phyloP scores from a whole-genome alignment of 75 land plant species.

The Isoetes taiwanensis region DNA sequence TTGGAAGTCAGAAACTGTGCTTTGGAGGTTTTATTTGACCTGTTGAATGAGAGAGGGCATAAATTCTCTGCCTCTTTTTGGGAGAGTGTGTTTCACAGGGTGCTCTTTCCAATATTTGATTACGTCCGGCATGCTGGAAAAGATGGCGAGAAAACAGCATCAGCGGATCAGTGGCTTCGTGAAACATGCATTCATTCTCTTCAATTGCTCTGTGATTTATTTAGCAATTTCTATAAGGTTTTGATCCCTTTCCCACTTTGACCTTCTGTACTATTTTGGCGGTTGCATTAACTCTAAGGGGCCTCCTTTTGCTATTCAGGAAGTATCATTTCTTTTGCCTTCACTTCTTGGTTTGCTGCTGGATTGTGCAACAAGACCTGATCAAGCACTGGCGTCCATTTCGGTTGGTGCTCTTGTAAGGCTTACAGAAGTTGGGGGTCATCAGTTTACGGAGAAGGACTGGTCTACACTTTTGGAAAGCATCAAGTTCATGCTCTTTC shows the following conservation, averaged over 20 bases:
- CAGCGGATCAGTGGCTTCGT: constrained; percentile 64
- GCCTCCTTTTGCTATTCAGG: constrained; percentile 27
- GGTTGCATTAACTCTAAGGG: not conserved
- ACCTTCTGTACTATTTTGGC: not conserved
- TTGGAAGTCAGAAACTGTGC: constrained; percentile 90
- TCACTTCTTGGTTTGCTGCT: constrained; percentile 64
- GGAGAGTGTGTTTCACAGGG: constrained; percentile 90
- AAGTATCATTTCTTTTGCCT: constrained; percentile 77
- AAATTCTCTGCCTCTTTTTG: constrained; percentile 79
- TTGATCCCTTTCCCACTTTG: not conserved
- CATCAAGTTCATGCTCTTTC: constrained; percentile 35
- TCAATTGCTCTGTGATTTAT: constrained; percentile 87
- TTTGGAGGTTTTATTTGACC: constrained; percentile 87
- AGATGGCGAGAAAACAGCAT: constrained; percentile 25
- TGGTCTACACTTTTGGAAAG: constrained; percentile 85
- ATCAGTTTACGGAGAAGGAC: constrained; percentile 71
- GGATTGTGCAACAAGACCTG: constrained; percentile 88
- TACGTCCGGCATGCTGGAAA: constrained; percentile 61
- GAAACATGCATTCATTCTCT: constrained; percentile 89
- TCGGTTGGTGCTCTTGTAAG: constrained; percentile 87
- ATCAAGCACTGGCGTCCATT: constrained; percentile 77
- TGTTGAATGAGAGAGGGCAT: constrained; percentile 83
- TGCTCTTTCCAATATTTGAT: constrained; percentile 90
- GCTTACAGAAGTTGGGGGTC: constrained; percentile 92
- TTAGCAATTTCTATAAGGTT: constrained; percentile 88